Evolutionary conservation across 768 basidiomycete genomes (phyloP).

Genomic region (Rossbeevera mucosa): DNA sequence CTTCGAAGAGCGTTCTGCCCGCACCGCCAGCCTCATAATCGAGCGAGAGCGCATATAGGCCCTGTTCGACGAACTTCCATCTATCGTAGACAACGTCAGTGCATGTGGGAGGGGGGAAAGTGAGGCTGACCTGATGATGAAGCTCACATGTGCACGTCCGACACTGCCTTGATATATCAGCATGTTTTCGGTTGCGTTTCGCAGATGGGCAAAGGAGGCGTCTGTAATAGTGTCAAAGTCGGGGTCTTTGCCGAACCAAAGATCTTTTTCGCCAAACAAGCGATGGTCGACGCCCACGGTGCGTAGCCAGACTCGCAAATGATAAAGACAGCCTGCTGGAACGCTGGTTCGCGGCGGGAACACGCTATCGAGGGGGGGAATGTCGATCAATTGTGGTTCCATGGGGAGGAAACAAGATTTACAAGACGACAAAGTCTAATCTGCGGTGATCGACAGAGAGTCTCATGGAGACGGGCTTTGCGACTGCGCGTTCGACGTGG

Average conservation of each 20-base stretch:
- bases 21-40: conserved; percentile 66
- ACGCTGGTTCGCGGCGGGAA: conserved; percentile 58
- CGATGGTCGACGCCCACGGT: conserved; percentile 56
- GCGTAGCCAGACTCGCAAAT: conserved; percentile 62
- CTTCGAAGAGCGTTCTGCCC: conserved; percentile 50
- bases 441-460: conserved; percentile 49
- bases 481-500: conserved; percentile 50
- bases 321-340: conserved; percentile 50
- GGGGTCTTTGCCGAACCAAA: conserved; percentile 65
- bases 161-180: conserved; percentile 53
- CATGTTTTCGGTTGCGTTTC: conserved; percentile 38
- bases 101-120: background rate
- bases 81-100: conserved; percentile 30
- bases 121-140: conserved; percentile 45
- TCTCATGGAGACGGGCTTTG: conserved; percentile 43
- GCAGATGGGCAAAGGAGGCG: conserved; percentile 51
- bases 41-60: conserved; percentile 50
- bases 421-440: conserved; percentile 64
- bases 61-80: conserved; percentile 44
- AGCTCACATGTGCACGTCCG: conserved; percentile 54
- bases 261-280: conserved; percentile 57
- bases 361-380: conserved; percentile 31
- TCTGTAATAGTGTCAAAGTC: conserved; percentile 57
- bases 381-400: background rate
- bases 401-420: conserved; percentile 15